Conservation (phyloP, 2,329 filamentous ascomycete species). For the Penicillium sp. region DNA sequence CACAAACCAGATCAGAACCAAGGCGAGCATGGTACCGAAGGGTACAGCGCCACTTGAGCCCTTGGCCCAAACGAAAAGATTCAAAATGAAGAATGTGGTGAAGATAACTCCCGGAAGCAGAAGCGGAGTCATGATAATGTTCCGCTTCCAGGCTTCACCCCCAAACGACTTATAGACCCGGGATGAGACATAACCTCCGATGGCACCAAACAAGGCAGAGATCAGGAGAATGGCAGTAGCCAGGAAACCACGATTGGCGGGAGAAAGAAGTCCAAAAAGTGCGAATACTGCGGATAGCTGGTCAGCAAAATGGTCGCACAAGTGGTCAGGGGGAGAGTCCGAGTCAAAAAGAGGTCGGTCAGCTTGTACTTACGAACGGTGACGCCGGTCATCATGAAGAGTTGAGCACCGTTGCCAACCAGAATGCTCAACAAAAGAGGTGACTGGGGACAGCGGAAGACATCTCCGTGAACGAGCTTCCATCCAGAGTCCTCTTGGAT, state of each 20-base stretch:
- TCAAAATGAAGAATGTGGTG: conserved; percentile 80
- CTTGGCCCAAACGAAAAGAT: conserved; percentile 94
- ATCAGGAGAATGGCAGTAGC: conserved; percentile 89
- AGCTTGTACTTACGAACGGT: conserved; percentile 58
- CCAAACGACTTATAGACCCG: conserved; percentile 91
- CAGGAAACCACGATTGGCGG: conserved; percentile 88
- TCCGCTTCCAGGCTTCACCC: conserved; percentile 89
- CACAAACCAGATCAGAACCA: conserved; percentile 91
- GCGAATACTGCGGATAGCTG: conserved; percentile 57
- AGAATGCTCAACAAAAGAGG: conserved; percentile 81
- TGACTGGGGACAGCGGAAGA: conserved; percentile 81
- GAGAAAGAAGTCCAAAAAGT: conserved; percentile 87
- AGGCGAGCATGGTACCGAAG: conserved; percentile 92
- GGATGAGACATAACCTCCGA: conserved; percentile 84
- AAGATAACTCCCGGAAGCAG: conserved; percentile 86
- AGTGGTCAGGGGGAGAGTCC: not conserved
- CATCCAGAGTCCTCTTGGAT: conserved; percentile 97
- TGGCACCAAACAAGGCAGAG: conserved; percentile 86
- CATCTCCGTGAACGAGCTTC: conserved; percentile 97
- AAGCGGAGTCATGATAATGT: conserved; percentile 80
- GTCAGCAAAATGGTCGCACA: not conserved
- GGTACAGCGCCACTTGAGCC: conserved; percentile 89
- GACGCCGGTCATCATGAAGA: conserved; percentile 95
- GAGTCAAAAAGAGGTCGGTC: not conserved
- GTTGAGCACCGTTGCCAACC: conserved; percentile 86